Base-by-base conservation (phyloP, 23 red algal genomes). In the Gracilariopsis chorda region DNA sequence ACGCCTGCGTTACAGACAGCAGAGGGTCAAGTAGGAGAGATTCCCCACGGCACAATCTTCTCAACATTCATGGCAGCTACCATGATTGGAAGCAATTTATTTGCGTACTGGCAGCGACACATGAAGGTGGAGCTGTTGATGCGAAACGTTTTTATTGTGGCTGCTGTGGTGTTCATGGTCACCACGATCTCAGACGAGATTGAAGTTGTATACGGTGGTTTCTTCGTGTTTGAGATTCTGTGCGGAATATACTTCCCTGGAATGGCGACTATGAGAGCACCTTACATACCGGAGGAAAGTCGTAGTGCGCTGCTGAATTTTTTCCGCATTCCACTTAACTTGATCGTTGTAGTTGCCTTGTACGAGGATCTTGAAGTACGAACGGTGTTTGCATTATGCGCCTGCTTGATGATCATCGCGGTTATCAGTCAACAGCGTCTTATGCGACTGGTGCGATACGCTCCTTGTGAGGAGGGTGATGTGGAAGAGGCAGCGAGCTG, bases 21-120 rank as follows among this genome's bases (percentile, higher is more conserved):
- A 2, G 12, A 69, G 41, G 80, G 72, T 9, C 74, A 69, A 48
- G 40, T 64, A 9, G 91, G 74, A 51, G 81, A 84, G 63, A 84
- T 97, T 45, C 87, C 86, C 6, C 85, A 94, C 61, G 95, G 95
- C 23, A 80, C 92, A 1, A 77, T 97, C 12, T 97, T 97, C 37
- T 93, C 95, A 12, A 83, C 91, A 20, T 97, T 97, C 70, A 97
- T 97, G 95, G 80, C 84, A 3, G 82, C 90, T 25, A 82, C 90
- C 1, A 97, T 97, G 95, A 65, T 97, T 14, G 95, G 95, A 11
- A 94, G 90, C 44, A 88, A 82, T 42, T 39, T 90, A 0, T 97
- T 97, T 71, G 82, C 73, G 12, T 55, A 82, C 29, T 52, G 80
- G 36, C 35, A 48, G 43, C 57, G 71, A 13, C 43, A 16, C 43